Conservation (phyloP, 108 stramenopile genomes). For the Cyclotella atomus region DNA sequence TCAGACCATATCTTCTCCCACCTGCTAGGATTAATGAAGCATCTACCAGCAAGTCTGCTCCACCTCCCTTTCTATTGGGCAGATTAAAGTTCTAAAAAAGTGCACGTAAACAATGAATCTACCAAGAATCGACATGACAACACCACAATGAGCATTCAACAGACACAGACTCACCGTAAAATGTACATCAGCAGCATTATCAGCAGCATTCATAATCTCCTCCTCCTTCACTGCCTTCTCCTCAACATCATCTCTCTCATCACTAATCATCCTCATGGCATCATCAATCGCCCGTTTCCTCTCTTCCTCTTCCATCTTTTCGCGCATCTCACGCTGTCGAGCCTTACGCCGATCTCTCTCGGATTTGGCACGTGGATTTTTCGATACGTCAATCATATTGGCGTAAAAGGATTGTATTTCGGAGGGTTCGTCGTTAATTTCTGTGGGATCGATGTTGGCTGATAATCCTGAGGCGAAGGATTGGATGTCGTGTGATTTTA, state of each 20-base stretch:
- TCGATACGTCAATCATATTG: conserved; percentile 67
- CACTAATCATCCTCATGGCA: conserved; percentile 55
- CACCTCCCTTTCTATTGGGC: conserved; percentile 61
- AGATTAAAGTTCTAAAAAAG: conserved; percentile 48
- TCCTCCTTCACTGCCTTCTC: conserved; percentile 17
- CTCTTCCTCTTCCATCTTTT: conserved; percentile 63
- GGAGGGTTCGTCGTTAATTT: background rate
- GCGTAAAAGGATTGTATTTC: conserved; percentile 66
- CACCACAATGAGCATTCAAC: background rate
- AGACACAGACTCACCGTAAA: conserved; percentile 6
- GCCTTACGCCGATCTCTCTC: conserved; percentile 68
- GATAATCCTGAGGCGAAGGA: conserved; percentile 63
- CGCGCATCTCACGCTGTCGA: conserved; percentile 64
- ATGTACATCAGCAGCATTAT: conserved; percentile 63
- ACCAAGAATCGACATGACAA: background rate
- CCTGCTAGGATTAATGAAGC: conserved; percentile 66
- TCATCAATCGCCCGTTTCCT: conserved; percentile 64
- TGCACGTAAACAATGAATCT: background rate
- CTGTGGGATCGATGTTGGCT: conserved; percentile 26
- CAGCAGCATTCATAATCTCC: conserved; percentile 38
- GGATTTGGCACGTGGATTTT: conserved; percentile 48
- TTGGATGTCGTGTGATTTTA: conserved; percentile 60
- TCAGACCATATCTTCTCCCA: conserved; percentile 71
- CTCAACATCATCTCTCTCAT: conserved; percentile 21
- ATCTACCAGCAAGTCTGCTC: conserved; percentile 68